Evolutionary conservation across 1,139 yeast species (phyloP).

Genomic region (Meyerozyma smithsonii): DNA sequence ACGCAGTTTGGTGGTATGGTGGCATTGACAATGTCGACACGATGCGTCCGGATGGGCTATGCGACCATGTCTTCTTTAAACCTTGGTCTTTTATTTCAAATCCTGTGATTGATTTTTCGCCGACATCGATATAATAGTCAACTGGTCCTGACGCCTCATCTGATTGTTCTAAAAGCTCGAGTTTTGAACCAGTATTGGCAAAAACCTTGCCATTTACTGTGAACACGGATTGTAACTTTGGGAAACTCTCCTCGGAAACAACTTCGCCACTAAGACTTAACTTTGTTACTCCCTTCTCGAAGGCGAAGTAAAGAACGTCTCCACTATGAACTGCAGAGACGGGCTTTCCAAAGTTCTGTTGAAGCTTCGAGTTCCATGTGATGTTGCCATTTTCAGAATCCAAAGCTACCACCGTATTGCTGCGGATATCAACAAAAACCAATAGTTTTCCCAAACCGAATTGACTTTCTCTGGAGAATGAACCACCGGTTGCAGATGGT

Average conservation of each 20-base stretch:
- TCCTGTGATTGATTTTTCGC: neutral
- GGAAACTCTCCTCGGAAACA: constrained; percentile 6
- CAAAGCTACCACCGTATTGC: constrained; percentile 23
- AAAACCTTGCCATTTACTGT: constrained; percentile 6
- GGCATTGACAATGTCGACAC: constrained; percentile 23
- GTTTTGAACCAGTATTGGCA: neutral
- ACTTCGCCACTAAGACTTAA: constrained; percentile 6
- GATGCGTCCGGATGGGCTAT: constrained; percentile 7
- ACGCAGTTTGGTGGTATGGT: constrained; percentile 44
- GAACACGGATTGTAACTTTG: constrained; percentile 6
- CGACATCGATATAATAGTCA: neutral
- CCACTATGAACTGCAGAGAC: constrained; percentile 16
- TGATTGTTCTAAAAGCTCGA: constrained; percentile 24
- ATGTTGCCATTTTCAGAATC: constrained; percentile 25
- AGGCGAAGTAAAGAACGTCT: constrained; percentile 20
- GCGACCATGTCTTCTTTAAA: neutral
- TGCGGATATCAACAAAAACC: constrained; percentile 22
- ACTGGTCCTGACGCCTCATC: constrained; percentile 12
- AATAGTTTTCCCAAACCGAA: constrained; percentile 34
- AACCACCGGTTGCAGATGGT: constrained; percentile 4
- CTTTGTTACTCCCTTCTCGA: constrained; percentile 13
- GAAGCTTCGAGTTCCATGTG: constrained; percentile 22
- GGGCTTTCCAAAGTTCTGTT: constrained; percentile 9
- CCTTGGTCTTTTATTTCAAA: neutral
- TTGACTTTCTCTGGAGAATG: constrained; percentile 14